phyloP scores from a whole-genome alignment of 805 yeast genomes.

The Metschnikowia sp. region DNA sequence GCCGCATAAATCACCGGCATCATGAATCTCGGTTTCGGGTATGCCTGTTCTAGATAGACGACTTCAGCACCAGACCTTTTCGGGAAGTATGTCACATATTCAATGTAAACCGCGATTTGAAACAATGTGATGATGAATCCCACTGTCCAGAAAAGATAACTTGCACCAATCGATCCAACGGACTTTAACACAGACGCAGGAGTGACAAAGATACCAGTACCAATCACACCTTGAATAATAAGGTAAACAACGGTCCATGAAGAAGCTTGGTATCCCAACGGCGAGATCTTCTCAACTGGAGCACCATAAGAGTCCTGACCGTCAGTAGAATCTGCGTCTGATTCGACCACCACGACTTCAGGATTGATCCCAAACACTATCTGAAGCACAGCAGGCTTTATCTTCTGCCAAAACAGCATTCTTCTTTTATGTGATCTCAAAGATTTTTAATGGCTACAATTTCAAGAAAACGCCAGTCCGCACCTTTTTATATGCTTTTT shows the following conservation, averaged over 20 bases:
- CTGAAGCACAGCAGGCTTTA: conserved; percentile 7
- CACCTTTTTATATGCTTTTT: too few species aligned
- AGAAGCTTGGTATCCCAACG: conserved; percentile 39
- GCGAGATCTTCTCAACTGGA: conserved; percentile 39
- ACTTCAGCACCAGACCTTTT: conserved; percentile 38
- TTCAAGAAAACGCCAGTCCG: too few species aligned
- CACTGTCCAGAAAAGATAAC: conserved; percentile 42
- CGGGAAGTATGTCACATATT: conserved; percentile 38
- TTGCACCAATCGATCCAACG: conserved; percentile 42
- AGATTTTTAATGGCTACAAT: too few species aligned
- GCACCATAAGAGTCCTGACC: conserved; percentile 30
- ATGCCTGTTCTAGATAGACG: conserved; percentile 38
- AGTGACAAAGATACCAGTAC: conserved; percentile 74
- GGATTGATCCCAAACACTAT: conserved; percentile 14
- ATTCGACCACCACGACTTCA: conserved; percentile 1
- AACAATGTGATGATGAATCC: conserved; percentile 40
- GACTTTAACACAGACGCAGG: conserved; percentile 57
- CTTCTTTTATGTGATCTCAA: too few species aligned
- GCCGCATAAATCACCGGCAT: conserved; percentile 39
- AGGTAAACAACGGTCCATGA: conserved; percentile 53
- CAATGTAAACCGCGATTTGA: conserved; percentile 37
- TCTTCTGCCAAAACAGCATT: conserved; percentile 6
- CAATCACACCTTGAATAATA: conserved; percentile 66
- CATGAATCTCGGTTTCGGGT: conserved; percentile 31
- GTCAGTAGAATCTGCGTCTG: conserved; percentile 5